phyloP scores from a whole-genome alignment of 2,329 filamentous ascomycete species.

The Scedosporium dehoogii region DNA sequence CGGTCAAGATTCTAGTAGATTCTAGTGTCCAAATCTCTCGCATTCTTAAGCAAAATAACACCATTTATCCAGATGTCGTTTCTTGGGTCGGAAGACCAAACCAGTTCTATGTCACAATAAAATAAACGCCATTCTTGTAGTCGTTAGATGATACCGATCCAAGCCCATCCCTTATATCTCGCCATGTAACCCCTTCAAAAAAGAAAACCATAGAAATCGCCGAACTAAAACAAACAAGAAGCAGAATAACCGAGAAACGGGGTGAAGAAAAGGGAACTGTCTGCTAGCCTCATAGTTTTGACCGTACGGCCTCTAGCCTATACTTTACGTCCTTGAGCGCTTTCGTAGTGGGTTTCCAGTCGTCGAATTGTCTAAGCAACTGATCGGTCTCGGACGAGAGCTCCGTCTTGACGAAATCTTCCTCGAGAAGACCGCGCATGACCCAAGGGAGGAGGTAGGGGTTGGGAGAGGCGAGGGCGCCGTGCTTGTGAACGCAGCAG shows the following conservation, averaged over 20 bases:
- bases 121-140: not conserved
- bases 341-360: conserved; percentile 86
- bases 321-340: conserved; percentile 94
- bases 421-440: conserved; percentile 85
- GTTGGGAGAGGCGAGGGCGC: conserved; percentile 47
- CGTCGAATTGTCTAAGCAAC: conserved; percentile 79
- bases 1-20: not conserved
- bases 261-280: not conserved
- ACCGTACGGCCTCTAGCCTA: conserved; percentile 80
- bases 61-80: no score
- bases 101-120: not conserved
- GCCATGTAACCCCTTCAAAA: not conserved
- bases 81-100: not conserved
- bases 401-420: conserved; percentile 79
- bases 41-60: no score
- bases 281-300: conserved; percentile 52
- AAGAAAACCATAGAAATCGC: not conserved
- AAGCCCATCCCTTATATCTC: no score
- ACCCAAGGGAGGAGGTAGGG: conserved; percentile 93
- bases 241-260: not conserved
- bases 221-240: not conserved
- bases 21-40: no score
- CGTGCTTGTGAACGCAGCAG: conserved; percentile 16
- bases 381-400: conserved; percentile 66
- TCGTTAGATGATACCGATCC: not conserved